Evolutionary conservation across 805 yeast genomes (phyloP), one percentile per base, ranked within the genome.

Genomic region (Cyberlindnera xylosilytica): DNA sequence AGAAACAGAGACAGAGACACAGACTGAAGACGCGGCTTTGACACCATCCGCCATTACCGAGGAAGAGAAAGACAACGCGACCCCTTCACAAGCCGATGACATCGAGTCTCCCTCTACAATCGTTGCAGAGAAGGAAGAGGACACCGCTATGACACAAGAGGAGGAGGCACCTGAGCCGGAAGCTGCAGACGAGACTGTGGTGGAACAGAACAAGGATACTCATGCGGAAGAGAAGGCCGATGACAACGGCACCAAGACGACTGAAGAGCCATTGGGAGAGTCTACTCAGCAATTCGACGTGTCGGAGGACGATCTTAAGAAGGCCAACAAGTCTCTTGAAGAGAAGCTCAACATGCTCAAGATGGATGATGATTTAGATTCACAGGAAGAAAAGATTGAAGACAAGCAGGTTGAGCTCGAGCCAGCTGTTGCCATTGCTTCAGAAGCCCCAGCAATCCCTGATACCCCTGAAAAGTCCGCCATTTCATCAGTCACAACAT

Each of bases 281-380:
- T 52, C 56, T 15, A 52, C 56, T 2, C 40, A 44, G 27, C 40
- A 32, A 7, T 40, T 45, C 17, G 48, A 47, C 5, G 16, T 34
- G 8, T 29, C 18, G 1, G 39, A 38, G 50, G 45, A 44, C 3
- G 44, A 50, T 23, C 32, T 45, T n/a, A 45, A 52, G 37, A 46
- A 29, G 16, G 43, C 51, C 19, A 37, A 47, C 20, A 42, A 43
- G 41, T 35, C 40, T 8, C 47, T 58, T 22, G 60, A 46, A n/a
- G 42, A 34, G 16, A 44, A 46, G 23, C 34, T 45, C 3, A 44
- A 38, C 18, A 32, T 42, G 47, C 36, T 49, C 17, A 39, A 45
- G 37, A 20, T 39, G 55, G 19, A 46, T 50, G 47, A 36, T 4
- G 23, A 32, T 6, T 45, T 34, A 11, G 23, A 31, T 4, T 15